Percentiles rank a stretch among this genome's conserved stretches.
Conservation (phyloP, 208 protist species). For the Borovskyia barvae region DNA sequence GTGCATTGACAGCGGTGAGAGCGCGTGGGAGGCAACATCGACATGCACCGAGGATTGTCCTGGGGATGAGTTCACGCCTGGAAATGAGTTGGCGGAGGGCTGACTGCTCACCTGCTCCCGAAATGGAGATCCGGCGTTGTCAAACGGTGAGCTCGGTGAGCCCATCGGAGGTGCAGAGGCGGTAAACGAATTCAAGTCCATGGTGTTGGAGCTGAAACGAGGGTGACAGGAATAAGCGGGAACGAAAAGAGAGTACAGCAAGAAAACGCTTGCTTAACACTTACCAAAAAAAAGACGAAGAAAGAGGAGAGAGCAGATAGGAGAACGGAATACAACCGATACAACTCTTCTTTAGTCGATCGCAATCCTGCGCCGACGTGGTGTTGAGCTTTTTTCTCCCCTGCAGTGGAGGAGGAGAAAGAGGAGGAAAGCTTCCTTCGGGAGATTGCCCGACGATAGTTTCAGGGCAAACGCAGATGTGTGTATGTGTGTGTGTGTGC, state of each 20-base stretch:
- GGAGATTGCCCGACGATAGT: no score
- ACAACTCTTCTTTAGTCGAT: no score
- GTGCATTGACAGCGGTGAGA: not conserved
- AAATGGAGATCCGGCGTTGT: conserved; percentile 7
- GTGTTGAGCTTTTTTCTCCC: no score
- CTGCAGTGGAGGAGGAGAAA: no score
- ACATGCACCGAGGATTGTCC: not conserved
- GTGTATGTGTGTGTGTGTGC: no score
- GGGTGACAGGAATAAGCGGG: not conserved
- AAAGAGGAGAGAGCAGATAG: not conserved
- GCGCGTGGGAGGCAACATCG: not conserved
- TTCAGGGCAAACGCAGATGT: no score
- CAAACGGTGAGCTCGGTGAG: conserved; percentile 11
- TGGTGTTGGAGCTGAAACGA: no score
- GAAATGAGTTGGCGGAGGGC: not conserved
- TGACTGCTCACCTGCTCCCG: not conserved
- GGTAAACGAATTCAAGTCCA: conserved; percentile 14
- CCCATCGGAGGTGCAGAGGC: conserved; percentile 5
- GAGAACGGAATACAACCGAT: not conserved
- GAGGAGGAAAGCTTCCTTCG: no score
- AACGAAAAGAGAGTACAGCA: not conserved
- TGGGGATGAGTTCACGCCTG: not conserved
- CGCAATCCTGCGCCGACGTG: no score
- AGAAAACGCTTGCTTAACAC: not conserved
- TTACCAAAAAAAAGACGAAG: not conserved